Percentiles rank a stretch among this genome's conserved stretches.
phyloP scores from a whole-genome alignment of 352 stramenopile species.

The Pythium dissotocum region DNA sequence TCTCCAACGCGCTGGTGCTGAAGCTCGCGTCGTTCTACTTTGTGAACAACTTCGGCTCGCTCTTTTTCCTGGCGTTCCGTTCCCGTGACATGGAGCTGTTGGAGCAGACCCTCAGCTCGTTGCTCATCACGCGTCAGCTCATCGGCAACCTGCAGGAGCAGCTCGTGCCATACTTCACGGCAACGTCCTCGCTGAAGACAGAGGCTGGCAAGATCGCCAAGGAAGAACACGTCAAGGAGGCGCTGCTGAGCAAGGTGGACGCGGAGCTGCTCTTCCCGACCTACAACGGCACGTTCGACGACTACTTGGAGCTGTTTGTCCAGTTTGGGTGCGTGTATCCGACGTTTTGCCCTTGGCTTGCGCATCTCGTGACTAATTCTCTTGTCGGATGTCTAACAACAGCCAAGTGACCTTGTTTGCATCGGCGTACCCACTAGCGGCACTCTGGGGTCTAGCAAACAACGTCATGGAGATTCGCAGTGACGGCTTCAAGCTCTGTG shows the following conservation, averaged over 20 bases:
- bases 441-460: slow-evolving; percentile 92
- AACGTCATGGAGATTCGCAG: slow-evolving; percentile 95
- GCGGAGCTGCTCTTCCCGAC: slow-evolving; percentile 78
- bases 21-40: slow-evolving; percentile 99
- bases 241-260: slow-evolving; percentile 70
- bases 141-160: slow-evolving; percentile 81
- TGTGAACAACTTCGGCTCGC: slow-evolving; percentile 95
- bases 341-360: not conserved
- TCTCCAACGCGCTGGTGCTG: slow-evolving; percentile 93
- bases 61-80: slow-evolving; percentile 96
- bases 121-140: slow-evolving; percentile 82
- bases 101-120: slow-evolving; percentile 87
- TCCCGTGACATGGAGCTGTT: slow-evolving; percentile 86
- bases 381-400: slow-evolving; percentile 41
- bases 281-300: slow-evolving; percentile 89
- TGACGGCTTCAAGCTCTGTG: slow-evolving; percentile 94
- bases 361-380: not conserved
- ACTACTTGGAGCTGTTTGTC: slow-evolving; percentile 95
- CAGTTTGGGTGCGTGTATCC: slow-evolving; percentile 81
- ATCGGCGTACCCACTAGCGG: slow-evolving; percentile 91
- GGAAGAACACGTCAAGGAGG: slow-evolving; percentile 48
- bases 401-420: slow-evolving; percentile 94
- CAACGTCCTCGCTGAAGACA: slow-evolving; percentile 75
- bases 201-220: slow-evolving; percentile 80
- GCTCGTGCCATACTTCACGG: slow-evolving; percentile 77